These are phyloP conservation scores for fission yeast (Schizosaccharomyces pombe) DNA, from an alignment of 805 yeast genomes.

Conservation along the genomic window ASM294v3 CU329670.1:4441501-4442000, in stretches of 20 bases:
- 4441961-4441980: slow-evolving; percentile 96
- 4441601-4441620: slow-evolving; percentile 35
- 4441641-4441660: slow-evolving; percentile 11
- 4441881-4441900: slow-evolving; percentile 70
- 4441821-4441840: slow-evolving; percentile 79
- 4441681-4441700: slow-evolving; percentile 11
- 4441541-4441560: background rate
- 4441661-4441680: slow-evolving; percentile 14
- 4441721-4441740: slow-evolving; percentile 75
- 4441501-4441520: slow-evolving; percentile 75
- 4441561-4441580: slow-evolving; percentile 13
- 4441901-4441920: slow-evolving; percentile 59
- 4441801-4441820: slow-evolving; percentile 83
- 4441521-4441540: slow-evolving; percentile 36
- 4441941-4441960: slow-evolving; percentile 99
- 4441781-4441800: slow-evolving; percentile 90
- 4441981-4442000: slow-evolving; percentile 84
- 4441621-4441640: slow-evolving; percentile 15
- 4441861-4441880: slow-evolving; percentile 41
- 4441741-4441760: slow-evolving; percentile 79
- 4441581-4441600: slow-evolving; percentile 21
- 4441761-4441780: slow-evolving; percentile 98
- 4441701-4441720: slow-evolving; percentile 58
- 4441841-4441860: slow-evolving; percentile 42
- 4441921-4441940: slow-evolving; percentile 94